Evolutionary conservation across 208 protist species (phyloP).

Genomic region (Wallacemonas sp.): DNA sequence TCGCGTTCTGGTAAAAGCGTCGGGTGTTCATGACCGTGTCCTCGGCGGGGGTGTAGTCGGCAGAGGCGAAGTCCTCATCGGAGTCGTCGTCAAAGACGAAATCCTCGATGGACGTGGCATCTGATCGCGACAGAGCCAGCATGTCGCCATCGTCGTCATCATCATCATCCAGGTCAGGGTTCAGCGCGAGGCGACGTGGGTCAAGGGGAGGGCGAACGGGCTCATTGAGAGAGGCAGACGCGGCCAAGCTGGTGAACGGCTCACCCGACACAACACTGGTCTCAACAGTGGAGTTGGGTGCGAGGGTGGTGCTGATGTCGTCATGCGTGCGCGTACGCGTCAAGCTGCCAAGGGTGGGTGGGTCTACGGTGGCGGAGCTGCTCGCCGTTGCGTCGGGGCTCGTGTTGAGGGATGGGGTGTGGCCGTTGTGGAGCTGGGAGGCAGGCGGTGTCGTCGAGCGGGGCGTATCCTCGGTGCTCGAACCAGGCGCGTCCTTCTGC

Average conservation of each 20-base stretch:
- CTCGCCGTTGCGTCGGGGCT: background rate
- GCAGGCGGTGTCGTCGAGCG: no score
- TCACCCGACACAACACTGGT: no score
- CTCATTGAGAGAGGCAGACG: no score
- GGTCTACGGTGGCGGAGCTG: background rate
- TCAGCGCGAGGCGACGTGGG: constrained; percentile 10
- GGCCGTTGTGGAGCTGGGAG: background rate
- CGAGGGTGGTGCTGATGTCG: background rate
- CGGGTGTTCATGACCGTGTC: constrained; percentile 12
- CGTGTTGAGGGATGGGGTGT: background rate
- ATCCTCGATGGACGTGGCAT: constrained; percentile 34
- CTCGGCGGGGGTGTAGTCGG: background rate
- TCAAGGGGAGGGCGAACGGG: constrained; percentile 3
- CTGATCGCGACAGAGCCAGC: constrained; percentile 24
- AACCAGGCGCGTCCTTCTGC: no score
- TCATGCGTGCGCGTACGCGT: background rate
- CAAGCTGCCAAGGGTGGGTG: background rate
- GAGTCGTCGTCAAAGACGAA: constrained; percentile 32
- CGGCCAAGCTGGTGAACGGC: no score
- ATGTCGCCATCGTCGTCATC: constrained; percentile 38
- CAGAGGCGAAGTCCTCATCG: constrained; percentile 10
- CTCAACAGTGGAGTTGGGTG: background rate
- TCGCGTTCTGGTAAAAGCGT: constrained; percentile 41
- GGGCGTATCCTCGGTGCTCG: no score
- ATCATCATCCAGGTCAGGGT: constrained; percentile 22